A percentile compares a stretch with the other conserved stretches of the same genome.
These are phyloP conservation scores for Candida coleopterorum DNA, from an alignment of 805 yeast genomes.

Conservation along the genomic window DNA sequence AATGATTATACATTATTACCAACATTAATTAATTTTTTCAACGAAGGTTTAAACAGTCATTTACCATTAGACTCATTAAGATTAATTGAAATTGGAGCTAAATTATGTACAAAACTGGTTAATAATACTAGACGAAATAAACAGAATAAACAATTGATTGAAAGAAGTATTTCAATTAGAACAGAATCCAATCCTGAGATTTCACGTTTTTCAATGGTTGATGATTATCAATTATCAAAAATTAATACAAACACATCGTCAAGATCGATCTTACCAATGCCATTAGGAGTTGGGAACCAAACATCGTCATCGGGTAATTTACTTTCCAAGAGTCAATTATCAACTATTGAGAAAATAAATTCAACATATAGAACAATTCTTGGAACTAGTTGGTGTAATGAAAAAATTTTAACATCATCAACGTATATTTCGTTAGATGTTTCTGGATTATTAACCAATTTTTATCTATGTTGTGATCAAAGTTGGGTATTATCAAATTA, in stretches of 20 bases:
- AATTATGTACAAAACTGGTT: constrained; percentile 50
- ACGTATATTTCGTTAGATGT: constrained; percentile 31
- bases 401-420: constrained; percentile 24
- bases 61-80: constrained; percentile 64
- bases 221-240: constrained; percentile 52
- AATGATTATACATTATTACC: constrained; percentile 59
- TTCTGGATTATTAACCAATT: constrained; percentile 34
- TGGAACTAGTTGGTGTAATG: constrained; percentile 43
- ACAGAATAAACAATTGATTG: constrained; percentile 45
- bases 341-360: constrained; percentile 46
- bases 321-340: constrained; percentile 34
- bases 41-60: constrained; percentile 60
- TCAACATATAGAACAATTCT: constrained; percentile 51
- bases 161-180: constrained; percentile 43
- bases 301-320: constrained; percentile 35
- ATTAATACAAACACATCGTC: constrained; percentile 44
- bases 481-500: constrained; percentile 55
- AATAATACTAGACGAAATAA: constrained; percentile 13
- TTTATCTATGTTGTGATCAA: constrained; percentile 49
- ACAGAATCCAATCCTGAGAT: constrained; percentile 24
- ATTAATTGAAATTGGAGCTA: constrained; percentile 59
- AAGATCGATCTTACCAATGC: constrained; percentile 40
- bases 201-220: constrained; percentile 45
- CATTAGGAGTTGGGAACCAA: constrained; percentile 40
- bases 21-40: constrained; percentile 70